Evolutionary conservation across 169 alveolate species (phyloP), one percentile per base, ranked within the genome.

Genomic region (Eimeria necatrix): DNA sequence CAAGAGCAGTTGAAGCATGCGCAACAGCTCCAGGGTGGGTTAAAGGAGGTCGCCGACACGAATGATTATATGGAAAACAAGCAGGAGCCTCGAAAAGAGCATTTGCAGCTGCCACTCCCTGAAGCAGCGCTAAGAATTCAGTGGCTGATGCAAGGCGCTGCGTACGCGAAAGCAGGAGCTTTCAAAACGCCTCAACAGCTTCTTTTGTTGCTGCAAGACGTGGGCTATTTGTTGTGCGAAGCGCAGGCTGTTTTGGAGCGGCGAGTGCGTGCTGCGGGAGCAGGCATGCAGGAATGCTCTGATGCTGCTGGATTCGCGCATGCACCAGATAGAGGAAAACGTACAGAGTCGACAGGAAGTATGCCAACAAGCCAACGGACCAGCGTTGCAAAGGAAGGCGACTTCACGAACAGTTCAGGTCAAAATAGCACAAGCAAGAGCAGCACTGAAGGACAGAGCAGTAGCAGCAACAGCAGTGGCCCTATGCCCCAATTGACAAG

Each of bases 161-260:
- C 76, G 14, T 52, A 74, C 74, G 74, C 70, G 26, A 14, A 51
- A 2, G 52, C 12, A 52, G 53, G 59, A 83, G 41, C 76, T n/a
- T 12, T 41, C 20, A 71, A 83, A 26, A 26, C 76, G 51, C 91
- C 91, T 24, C 59, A 83, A 26, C 59, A 83, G 76, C 91, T 83
- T 83, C 56, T 83, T 51, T 51, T 8, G 41, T 32, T 83, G 91
- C 91, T 83, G 18, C 91, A 83, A 14, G 91, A 83, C 76, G 91
- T 83, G 56, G 20, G 59, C 48, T 52, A 48, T 46, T 20, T 83
- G 76, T 26, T 83, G 74, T 74, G 56, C 26, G 32, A 71, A 56
- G 91, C 91, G 24, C 53, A 83, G 24, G 64, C 51, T 18, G 88
- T 10, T 49, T 46, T 78, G 64, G 51, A 78, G 88, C 88, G 24